Conservation (phyloP, 768 basidiomycete genomes). For the Tephrocybe sp. region DNA sequence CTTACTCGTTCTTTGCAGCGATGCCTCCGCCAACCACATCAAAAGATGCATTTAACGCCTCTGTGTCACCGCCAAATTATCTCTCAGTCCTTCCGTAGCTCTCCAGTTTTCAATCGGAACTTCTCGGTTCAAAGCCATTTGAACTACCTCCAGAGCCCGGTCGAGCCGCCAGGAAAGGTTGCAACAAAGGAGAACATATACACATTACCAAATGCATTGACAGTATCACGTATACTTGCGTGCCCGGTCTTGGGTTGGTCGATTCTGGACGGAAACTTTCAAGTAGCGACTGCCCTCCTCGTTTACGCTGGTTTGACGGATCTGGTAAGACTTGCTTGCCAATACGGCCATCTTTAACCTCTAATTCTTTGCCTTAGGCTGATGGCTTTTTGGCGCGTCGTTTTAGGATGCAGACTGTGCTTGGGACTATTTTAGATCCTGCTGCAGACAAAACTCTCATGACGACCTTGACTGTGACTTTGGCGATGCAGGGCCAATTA, state of each 20-base stretch:
- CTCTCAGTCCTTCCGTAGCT: neutral
- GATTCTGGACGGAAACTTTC: slow-evolving; percentile 78
- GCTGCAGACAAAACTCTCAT: slow-evolving; percentile 95
- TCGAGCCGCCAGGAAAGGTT: slow-evolving; percentile 26
- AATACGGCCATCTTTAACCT: slow-evolving; percentile 7
- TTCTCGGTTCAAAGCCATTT: slow-evolving; percentile 17
- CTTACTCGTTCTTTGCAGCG: slow-evolving; percentile 5
- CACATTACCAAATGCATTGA: slow-evolving; percentile 90
- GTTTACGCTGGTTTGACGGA: slow-evolving; percentile 94
- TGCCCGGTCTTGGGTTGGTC: slow-evolving; percentile 94
- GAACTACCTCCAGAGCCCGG: slow-evolving; percentile 10
- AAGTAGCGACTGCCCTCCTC: slow-evolving; percentile 78
- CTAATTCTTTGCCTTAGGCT: slow-evolving; percentile 45
- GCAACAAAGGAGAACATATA: slow-evolving; percentile 84
- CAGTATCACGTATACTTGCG: slow-evolving; percentile 81
- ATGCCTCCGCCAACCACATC: slow-evolving; percentile 4
- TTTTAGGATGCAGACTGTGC: slow-evolving; percentile 86
- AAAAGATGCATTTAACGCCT: neutral
- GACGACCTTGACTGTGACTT: slow-evolving; percentile 88
- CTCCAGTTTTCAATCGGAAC: slow-evolving; percentile 17
- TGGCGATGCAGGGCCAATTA: slow-evolving; percentile 81
- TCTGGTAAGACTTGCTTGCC: slow-evolving; percentile 53
- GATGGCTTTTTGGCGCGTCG: slow-evolving; percentile 90
- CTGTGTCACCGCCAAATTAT: neutral
- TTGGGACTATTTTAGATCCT: slow-evolving; percentile 95